A percentile compares a stretch with the other conserved stretches of the same genome.
These are phyloP conservation scores for Davidsoniella eucalypti DNA, from an alignment of 2,329 filamentous ascomycete genomes.

Conservation along the genomic window DNA sequence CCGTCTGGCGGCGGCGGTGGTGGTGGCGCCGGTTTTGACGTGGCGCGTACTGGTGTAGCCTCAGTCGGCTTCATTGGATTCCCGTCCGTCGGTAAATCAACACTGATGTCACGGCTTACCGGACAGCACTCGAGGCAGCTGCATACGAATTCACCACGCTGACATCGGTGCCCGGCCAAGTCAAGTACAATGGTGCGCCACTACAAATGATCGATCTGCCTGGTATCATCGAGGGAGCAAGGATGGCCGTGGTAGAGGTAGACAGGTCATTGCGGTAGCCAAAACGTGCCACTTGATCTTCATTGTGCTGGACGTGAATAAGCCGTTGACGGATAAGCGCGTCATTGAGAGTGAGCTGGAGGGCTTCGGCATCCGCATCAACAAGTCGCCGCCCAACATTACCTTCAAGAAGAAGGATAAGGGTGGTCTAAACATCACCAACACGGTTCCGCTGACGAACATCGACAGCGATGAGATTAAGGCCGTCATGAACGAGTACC, in stretches of 20 bases:
- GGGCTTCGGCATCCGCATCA: conserved; percentile 93
- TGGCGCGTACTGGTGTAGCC: conserved; percentile 91
- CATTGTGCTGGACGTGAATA: conserved; percentile 96
- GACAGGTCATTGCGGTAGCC: conserved; percentile 95
- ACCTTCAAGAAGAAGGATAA: conserved; percentile 99
- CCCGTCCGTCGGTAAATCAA: conserved; percentile 96
- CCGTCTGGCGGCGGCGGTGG: conserved; percentile 72
- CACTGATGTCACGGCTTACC: conserved; percentile 84
- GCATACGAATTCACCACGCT: conserved; percentile 98
- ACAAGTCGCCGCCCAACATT: conserved; percentile 94
- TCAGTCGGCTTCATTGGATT: conserved; percentile 97
- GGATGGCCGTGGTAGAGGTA: conserved; percentile 91
- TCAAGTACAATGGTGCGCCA: conserved; percentile 90
- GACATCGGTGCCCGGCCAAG: conserved; percentile 91
- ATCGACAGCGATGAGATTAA: conserved; percentile 95
- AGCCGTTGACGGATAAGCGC: conserved; percentile 90
- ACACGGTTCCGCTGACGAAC: conserved; percentile 76
- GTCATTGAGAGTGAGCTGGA: conserved; percentile 91
- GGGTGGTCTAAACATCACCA: conserved; percentile 91
- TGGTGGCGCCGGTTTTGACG: conserved; percentile 82
- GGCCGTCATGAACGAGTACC: conserved; percentile 94
- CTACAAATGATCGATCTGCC: conserved; percentile 97
- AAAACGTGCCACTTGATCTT: conserved; percentile 99
- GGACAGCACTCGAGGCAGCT: conserved; percentile 91
- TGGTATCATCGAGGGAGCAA: conserved; percentile 98